Conservation (phyloP, 2,329 filamentous ascomycete species). For the Tolypocladium paradoxum region DNA sequence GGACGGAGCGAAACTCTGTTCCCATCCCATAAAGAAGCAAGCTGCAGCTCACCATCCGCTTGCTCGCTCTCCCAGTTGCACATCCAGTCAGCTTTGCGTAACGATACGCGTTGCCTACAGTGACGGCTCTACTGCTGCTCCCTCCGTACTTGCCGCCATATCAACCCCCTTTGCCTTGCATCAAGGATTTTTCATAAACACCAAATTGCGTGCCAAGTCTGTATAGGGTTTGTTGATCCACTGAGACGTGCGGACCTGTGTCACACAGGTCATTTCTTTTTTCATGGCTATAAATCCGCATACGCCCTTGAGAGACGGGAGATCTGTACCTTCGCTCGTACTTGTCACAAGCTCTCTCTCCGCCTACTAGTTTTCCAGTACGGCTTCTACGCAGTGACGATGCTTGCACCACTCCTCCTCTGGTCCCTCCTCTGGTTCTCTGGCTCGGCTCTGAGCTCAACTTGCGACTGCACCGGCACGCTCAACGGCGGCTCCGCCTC, state of each 20-base stretch:
- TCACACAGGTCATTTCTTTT: neutral
- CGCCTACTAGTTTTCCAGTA: neutral
- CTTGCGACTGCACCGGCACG: neutral
- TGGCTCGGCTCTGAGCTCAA: neutral
- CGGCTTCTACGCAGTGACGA: neutral
- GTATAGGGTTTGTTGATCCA: neutral
- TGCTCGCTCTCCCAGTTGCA: too few species aligned
- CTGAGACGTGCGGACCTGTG: neutral
- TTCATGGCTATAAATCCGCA: neutral
- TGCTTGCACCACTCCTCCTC: neutral
- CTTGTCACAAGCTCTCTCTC: neutral
- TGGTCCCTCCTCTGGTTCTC: neutral
- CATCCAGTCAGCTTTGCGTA: too few species aligned
- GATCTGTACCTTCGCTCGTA: neutral
- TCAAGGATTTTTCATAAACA: too few species aligned
- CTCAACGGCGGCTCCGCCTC: neutral
- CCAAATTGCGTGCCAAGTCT: neutral
- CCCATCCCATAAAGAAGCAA: too few species aligned
- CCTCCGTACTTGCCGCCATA: too few species aligned
- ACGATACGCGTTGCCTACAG: too few species aligned
- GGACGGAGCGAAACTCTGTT: too few species aligned
- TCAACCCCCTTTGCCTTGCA: too few species aligned
- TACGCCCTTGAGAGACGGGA: neutral
- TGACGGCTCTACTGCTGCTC: too few species aligned
- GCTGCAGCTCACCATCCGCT: too few species aligned